A percentile compares a stretch with the other conserved stretches of the same genome.
Evolutionary conservation across 768 basidiomycete species (phyloP).

Genomic region (Leccinum uliginosum): DNA sequence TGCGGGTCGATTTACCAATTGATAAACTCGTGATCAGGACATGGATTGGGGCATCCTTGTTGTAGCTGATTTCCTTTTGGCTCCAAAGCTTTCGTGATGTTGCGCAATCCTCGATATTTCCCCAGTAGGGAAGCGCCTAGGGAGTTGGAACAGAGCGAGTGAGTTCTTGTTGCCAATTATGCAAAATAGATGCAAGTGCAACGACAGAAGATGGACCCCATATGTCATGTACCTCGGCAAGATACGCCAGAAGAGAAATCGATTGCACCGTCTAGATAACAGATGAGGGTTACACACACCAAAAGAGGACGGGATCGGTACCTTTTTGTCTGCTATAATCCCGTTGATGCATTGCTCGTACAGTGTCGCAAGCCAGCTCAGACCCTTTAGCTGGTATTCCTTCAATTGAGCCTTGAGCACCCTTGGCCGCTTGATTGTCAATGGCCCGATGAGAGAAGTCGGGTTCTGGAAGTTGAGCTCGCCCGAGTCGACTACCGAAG

Average conservation of each 20-base stretch:
- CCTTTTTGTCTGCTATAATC: conserved; percentile 96
- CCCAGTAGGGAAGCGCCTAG: conserved; percentile 98
- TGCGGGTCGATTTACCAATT: conserved; percentile 55
- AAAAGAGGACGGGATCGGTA: conserved; percentile 21
- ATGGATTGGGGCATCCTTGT: conserved; percentile 94
- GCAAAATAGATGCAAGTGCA: conserved; percentile 93
- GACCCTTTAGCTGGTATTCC: conserved; percentile 96
- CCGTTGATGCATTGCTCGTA: conserved; percentile 99
- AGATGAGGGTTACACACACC: background rate
- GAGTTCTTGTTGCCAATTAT: conserved; percentile 99
- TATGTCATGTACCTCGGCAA: conserved; percentile 95
- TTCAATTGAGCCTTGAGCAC: conserved; percentile 97
- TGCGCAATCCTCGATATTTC: conserved; percentile 91
- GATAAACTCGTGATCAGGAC: conserved; percentile 96
- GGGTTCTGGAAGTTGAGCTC: conserved; percentile 99
- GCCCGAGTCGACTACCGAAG: conserved; percentile 76
- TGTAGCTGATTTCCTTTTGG: conserved; percentile 93
- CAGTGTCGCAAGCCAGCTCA: conserved; percentile 97
- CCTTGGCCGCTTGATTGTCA: conserved; percentile 86
- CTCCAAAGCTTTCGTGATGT: conserved; percentile 97
- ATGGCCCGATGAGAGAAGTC: conserved; percentile 75
- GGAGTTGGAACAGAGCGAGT: conserved; percentile 91
- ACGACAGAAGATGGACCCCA: conserved; percentile 99
- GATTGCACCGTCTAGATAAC: conserved; percentile 87
- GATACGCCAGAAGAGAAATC: conserved; percentile 90